Percentiles rank a stretch among this genome's conserved stretches.
These are phyloP conservation scores for Perkinsus olseni DNA, from an alignment of 169 alveolate species.

Conservation along the genomic window DNA sequence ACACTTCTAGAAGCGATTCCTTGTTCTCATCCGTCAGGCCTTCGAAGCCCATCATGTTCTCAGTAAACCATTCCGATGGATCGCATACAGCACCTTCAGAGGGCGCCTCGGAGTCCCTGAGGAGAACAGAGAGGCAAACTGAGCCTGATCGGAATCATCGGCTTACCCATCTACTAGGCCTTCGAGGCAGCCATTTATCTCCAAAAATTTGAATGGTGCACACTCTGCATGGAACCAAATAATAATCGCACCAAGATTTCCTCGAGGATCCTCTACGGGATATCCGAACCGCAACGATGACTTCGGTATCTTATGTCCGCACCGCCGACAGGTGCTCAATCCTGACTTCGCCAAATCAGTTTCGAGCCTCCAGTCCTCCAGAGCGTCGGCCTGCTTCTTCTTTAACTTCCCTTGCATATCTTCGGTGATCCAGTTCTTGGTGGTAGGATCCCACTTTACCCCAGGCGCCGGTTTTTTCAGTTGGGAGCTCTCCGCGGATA, in stretches of 20 bases:
- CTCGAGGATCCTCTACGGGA: conserved; percentile 41
- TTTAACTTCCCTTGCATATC: neutral
- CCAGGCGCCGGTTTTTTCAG: neutral
- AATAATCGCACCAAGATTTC: conserved; percentile 37
- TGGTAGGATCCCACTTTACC: neutral
- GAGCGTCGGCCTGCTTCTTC: neutral
- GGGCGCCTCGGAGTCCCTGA: neutral
- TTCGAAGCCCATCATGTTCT: conserved; percentile 20
- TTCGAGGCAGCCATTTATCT: neutral
- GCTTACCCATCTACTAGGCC: neutral
- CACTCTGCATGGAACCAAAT: conserved; percentile 42
- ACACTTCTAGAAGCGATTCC: neutral
- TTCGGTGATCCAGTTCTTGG: neutral
- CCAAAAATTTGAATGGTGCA: conserved; percentile 24
- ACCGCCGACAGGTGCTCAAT: conserved; percentile 23
- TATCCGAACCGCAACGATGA: conserved; percentile 29
- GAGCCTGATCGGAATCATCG: neutral
- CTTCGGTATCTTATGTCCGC: conserved; percentile 31
- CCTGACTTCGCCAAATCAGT: neutral
- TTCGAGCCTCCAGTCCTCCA: neutral
- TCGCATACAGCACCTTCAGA: neutral
- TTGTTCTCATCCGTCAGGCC: neutral
- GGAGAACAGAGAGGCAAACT: neutral
- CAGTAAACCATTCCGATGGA: neutral
- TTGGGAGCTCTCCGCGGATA: neutral